Evolutionary conservation across 1,139 yeast species (phyloP).

Genomic region (Nakaseomyces nivariensis): DNA sequence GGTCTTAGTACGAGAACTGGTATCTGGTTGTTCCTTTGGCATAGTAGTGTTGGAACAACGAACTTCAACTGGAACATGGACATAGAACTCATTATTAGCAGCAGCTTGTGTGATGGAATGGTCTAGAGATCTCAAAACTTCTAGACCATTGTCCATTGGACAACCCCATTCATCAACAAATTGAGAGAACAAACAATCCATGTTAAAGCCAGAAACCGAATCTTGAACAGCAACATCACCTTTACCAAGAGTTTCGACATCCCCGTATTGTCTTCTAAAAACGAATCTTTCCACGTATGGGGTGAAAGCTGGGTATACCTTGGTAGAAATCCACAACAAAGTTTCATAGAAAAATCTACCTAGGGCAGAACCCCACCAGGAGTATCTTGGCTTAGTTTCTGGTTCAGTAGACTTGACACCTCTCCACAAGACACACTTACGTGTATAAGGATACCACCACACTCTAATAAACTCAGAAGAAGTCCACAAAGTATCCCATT

Average conservation of each 20-base stretch:
- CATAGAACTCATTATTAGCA: constrained; percentile 52
- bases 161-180: constrained; percentile 96
- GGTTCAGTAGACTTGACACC: constrained; percentile 62
- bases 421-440: constrained; percentile 81
- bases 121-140: constrained; percentile 55
- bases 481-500: constrained; percentile 74
- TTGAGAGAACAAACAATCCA: constrained; percentile 93
- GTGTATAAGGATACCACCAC: constrained; percentile 97
- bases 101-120: constrained; percentile 56
- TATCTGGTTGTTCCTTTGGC: constrained; percentile 33
- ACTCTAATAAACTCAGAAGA: constrained; percentile 83
- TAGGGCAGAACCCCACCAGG: constrained; percentile 76
- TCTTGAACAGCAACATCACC: constrained; percentile 68
- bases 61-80: constrained; percentile 92
- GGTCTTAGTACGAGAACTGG: constrained; percentile 32
- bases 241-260: constrained; percentile 53
- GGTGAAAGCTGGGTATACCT: constrained; percentile 61
- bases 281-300: constrained; percentile 80
- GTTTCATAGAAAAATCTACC: constrained; percentile 76
- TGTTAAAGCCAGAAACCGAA: constrained; percentile 79
- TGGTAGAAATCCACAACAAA: constrained; percentile 70
- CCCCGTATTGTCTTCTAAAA: constrained; percentile 75
- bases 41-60: constrained; percentile 82
- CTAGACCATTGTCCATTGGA: constrained; percentile 70
- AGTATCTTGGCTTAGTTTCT: constrained; percentile 53